Evolutionary conservation across 306 rosid genomes (phyloP), one percentile per base, ranked within the genome.

Genomic region (Ormosia emarginata): DNA sequence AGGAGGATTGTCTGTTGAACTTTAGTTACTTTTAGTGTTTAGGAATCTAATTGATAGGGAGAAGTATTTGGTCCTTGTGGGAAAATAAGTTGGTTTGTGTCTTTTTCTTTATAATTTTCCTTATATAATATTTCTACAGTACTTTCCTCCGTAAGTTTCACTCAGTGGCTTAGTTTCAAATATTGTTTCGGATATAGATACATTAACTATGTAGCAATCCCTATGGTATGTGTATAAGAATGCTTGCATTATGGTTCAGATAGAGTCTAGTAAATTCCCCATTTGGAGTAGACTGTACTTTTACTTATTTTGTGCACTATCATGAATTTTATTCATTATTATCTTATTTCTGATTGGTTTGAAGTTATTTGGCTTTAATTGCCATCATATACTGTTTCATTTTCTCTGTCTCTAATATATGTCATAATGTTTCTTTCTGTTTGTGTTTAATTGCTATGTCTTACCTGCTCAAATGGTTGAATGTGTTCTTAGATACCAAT

Each of bases 341-440:
- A 32, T 83, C 66, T 52, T 83, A 41, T 40, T 62, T 71, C 18
- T 64, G 17, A 52, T 62, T 63, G 14, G 7, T 79, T 71, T 43
- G n/a, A 57, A 46, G 49, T 33, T 61, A 10, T 8, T 56, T 9
- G 70, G 9, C 62, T 15, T 74, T 66, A 5, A 8, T 50, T 50
- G 41, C 15, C 24, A 46, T 52, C 18, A 15, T 18, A n/a, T 47
- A 33, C 17, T n/a, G 14, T 7, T 65, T 24, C 13, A 9, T 64
- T 70, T 64, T 44, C 44, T 66, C 67, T 58, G 13, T 59, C 34
- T 47, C 15, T 5, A 18, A 34, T 62, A 29, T 29, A 52, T 39
- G 3, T 18, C 34, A 71, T 41, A 46, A 17, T 44, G 30, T 37
- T 67, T 47, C 14, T 70, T 13, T 77, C 4, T 39, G n/a, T 71